Percentiles rank a stretch among this genome's conserved stretches.
These are phyloP conservation scores for Clohesyomyces aquaticus DNA, from an alignment of 495 filamentous ascomycete genomes.

Conservation along the genomic window DNA sequence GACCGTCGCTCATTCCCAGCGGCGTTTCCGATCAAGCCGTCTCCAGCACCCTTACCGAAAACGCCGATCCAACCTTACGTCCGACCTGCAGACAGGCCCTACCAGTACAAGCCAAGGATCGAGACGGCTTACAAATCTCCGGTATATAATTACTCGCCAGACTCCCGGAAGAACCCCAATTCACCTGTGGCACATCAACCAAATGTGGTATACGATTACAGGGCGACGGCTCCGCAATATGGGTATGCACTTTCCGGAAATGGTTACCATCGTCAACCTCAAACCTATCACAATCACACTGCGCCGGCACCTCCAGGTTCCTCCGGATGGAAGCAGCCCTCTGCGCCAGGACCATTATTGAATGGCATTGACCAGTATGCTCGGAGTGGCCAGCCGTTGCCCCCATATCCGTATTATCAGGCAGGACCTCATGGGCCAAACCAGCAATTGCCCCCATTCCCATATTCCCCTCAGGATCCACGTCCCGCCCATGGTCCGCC, in stretches of 20 bases:
- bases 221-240: constrained; percentile 33
- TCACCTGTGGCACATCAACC: constrained; percentile 38
- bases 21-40: constrained; percentile 35
- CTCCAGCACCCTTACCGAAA: constrained; percentile 25
- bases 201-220: constrained; percentile 33
- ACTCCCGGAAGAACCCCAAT: constrained; percentile 34
- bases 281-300: constrained; percentile 10
- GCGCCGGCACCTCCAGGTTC: constrained; percentile 3
- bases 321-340: constrained; percentile 11
- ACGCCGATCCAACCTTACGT: constrained; percentile 18
- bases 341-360: constrained; percentile 7
- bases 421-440: neutral
- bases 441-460: constrained; percentile 16
- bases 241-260: constrained; percentile 17
- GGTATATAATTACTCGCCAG: constrained; percentile 28
- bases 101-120: constrained; percentile 47
- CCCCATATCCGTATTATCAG: constrained; percentile 34
- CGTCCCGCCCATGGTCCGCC: constrained; percentile 20
- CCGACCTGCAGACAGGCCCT: constrained; percentile 40
- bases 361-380: constrained; percentile 21
- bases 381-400: constrained; percentile 11
- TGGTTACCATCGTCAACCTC: constrained; percentile 12
- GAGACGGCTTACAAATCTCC: constrained; percentile 21
- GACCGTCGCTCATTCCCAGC: constrained; percentile 35
- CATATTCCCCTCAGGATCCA: constrained; percentile 21